Percentiles rank a stretch among this genome's conserved stretches.
Evolutionary conservation across 176 grass and related monocot species (phyloP).

Genomic region (Ensete ventricosum): DNA sequence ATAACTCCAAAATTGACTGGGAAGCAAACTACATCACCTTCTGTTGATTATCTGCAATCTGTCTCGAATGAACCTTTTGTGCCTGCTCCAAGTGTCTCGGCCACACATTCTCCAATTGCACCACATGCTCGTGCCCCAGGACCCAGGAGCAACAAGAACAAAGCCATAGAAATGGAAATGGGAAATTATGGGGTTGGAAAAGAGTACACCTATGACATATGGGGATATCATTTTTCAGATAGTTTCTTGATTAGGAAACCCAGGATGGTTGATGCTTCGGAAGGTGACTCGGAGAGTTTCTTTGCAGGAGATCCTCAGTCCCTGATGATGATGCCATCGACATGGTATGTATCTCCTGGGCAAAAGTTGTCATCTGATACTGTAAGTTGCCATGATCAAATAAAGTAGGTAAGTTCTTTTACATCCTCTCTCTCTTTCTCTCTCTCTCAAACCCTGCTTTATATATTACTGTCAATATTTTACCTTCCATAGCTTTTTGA

Average conservation of each 20-base stretch:
- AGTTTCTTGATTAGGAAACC: slow-evolving; percentile 40
- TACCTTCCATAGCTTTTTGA: too few species aligned
- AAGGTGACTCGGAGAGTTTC: slow-evolving; percentile 71
- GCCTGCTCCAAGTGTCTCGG: slow-evolving; percentile 9
- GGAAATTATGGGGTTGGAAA: slow-evolving; percentile 30
- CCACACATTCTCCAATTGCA: slow-evolving; percentile 37
- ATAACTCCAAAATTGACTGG: slow-evolving; percentile 24
- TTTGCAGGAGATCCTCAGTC: slow-evolving; percentile 70
- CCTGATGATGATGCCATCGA: slow-evolving; percentile 63
- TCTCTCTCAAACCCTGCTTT: neutral
- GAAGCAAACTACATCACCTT: slow-evolving; percentile 3
- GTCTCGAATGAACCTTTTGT: slow-evolving; percentile 16
- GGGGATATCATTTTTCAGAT: slow-evolving; percentile 75
- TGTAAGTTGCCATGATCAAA: slow-evolving; percentile 65
- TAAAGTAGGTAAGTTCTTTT: slow-evolving; percentile 48
- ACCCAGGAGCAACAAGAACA: slow-evolving; percentile 57
- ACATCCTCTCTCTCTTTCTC: neutral
- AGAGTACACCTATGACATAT: slow-evolving; percentile 80
- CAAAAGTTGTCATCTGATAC: slow-evolving; percentile 32
- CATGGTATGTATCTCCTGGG: slow-evolving; percentile 28
- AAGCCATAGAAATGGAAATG: slow-evolving; percentile 25
- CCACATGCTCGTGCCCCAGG: slow-evolving; percentile 68
- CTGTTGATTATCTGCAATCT: slow-evolving; percentile 10
- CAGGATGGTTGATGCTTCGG: slow-evolving; percentile 50
- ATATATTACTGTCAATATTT: too few species aligned